phyloP scores from a whole-genome alignment of 208 protist species.

The Acanthamoeba lenticulata region DNA sequence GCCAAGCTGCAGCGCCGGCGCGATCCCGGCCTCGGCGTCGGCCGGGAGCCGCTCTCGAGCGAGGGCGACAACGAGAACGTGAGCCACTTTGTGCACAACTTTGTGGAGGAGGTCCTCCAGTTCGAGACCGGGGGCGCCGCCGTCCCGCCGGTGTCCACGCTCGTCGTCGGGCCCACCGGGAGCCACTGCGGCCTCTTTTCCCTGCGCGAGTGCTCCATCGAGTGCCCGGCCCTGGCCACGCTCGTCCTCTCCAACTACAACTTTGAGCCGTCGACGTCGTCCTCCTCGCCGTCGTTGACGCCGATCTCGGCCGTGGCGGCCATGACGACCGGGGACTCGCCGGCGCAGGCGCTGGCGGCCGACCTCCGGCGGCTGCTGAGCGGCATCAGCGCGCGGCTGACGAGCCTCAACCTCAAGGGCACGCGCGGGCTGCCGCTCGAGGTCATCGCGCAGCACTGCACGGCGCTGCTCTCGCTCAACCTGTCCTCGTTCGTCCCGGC shows the following conservation, averaged over 20 bases:
- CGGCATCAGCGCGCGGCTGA: constrained; percentile 7
- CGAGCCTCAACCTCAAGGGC: constrained; percentile 61
- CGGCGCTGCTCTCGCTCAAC: not conserved
- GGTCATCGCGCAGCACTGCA: constrained; percentile 1
- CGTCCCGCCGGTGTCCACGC: not conserved
- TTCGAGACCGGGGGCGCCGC: not conserved
- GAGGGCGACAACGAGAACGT: not conserved
- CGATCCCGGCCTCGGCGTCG: not conserved
- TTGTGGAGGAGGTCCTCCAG: not conserved
- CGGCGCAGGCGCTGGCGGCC: not conserved
- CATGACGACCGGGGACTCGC: not conserved
- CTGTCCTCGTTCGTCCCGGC: constrained; percentile 30
- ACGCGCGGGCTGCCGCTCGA: constrained; percentile 23
- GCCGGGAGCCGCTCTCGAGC: too few species aligned
- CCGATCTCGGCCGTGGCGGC: too few species aligned
- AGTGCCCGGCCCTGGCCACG: constrained; percentile 16
- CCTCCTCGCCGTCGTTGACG: not conserved
- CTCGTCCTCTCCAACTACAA: constrained; percentile 59
- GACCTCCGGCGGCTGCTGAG: not conserved
- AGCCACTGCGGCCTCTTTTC: not conserved
- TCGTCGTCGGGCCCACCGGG: not conserved
- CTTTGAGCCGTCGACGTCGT: not conserved
- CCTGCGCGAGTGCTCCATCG: not conserved
- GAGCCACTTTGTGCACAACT: not conserved
- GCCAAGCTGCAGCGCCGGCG: too few species aligned